Evolutionary conservation across 805 yeast species (phyloP).

Genomic region (Candida endomychidarum): DNA sequence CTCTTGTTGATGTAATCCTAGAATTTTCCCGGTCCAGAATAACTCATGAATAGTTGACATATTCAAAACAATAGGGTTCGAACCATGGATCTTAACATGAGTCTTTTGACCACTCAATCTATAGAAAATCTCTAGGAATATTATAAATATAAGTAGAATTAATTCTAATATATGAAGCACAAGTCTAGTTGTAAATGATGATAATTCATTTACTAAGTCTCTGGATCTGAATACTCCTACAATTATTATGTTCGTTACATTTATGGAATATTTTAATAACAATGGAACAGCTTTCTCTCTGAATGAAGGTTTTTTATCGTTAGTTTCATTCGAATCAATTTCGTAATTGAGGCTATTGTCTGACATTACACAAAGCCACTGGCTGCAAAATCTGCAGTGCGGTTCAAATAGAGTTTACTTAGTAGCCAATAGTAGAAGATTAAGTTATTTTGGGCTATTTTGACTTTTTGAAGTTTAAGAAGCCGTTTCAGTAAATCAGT

Average conservation of each 20-base stretch:
- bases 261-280: conserved; percentile 1
- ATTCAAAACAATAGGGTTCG: conserved; percentile 1
- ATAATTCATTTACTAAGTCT: background rate
- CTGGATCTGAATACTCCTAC: conserved; percentile 9
- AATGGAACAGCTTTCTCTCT: background rate
- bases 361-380: background rate
- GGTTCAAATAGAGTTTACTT: too few relatives aligned
- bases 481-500: too few relatives aligned
- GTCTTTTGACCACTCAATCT: background rate
- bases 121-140: conserved; percentile 1
- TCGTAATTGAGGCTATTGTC: background rate
- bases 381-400: too few relatives aligned
- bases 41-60: conserved; percentile 7
- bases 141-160: background rate
- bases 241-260: background rate
- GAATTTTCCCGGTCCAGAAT: conserved; percentile 6
- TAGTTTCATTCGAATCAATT: too few relatives aligned
- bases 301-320: too few relatives aligned
- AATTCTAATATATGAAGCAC: conserved; percentile 5
- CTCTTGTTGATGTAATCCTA: conserved; percentile 1
- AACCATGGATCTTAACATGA: background rate
- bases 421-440: too few relatives aligned
- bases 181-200: background rate
- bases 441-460: too few relatives aligned
- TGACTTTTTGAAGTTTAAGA: too few relatives aligned